A percentile compares a stretch with the other conserved stretches of the same genome.
phyloP scores from a whole-genome alignment of 2,329 filamentous ascomycete genomes.

The Aspergillus sp. region DNA sequence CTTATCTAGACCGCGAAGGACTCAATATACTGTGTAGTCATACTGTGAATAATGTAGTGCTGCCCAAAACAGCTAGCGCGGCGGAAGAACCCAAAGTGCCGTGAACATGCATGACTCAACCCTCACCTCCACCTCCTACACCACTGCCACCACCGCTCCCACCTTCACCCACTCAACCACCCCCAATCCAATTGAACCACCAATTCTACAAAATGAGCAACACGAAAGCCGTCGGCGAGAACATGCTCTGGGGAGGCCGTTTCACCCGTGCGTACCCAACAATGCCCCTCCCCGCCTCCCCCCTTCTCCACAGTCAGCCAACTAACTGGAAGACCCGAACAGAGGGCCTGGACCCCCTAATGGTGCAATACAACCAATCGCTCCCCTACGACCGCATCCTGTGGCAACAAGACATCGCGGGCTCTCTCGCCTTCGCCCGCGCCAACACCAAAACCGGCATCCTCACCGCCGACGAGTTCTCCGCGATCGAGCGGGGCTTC shows the following conservation, averaged over 20 bases:
- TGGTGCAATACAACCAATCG: slow-evolving; percentile 80
- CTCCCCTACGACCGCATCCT: slow-evolving; percentile 76
- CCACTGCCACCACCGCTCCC: neutral
- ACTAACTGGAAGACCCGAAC: slow-evolving; percentile 18
- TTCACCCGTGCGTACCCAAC: slow-evolving; percentile 53
- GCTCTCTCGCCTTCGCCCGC: slow-evolving; percentile 76
- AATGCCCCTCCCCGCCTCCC: neutral
- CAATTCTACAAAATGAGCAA: slow-evolving; percentile 31
- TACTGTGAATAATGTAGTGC: neutral
- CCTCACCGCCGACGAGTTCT: slow-evolving; percentile 69
- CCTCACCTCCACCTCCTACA: too few species aligned
- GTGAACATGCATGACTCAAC: neutral
- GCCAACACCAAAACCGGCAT: slow-evolving; percentile 75
- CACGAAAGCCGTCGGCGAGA: slow-evolving; percentile 39
- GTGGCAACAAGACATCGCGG: slow-evolving; percentile 76
- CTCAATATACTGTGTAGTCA: neutral
- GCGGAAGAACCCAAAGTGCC: neutral
- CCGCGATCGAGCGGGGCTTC: slow-evolving; percentile 70
- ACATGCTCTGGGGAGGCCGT: slow-evolving; percentile 61
- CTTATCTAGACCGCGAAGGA: neutral
- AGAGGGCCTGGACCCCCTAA: slow-evolving; percentile 81
- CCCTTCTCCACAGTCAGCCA: neutral
- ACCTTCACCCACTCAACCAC: too few species aligned
- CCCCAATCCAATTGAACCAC: neutral
- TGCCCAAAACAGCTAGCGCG: neutral